Evolutionary conservation across 2,329 filamentous ascomycete genomes (phyloP).

Genomic region (Bipolaris cookei): DNA sequence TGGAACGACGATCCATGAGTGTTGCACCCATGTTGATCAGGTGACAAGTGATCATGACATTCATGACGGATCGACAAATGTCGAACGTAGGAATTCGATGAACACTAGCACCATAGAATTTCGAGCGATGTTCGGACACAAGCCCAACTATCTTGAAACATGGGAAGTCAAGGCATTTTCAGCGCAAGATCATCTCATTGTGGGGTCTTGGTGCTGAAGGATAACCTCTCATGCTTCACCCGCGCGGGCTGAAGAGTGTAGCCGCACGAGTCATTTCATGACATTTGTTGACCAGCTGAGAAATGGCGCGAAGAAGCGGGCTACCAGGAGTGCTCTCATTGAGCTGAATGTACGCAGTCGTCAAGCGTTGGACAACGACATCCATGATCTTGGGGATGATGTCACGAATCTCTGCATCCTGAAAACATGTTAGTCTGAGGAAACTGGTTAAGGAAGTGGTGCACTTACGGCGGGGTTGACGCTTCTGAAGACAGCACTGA

Average conservation of each 20-base stretch:
- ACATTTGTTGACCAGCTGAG: conserved; percentile 50
- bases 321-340: conserved; percentile 60
- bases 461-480: conserved; percentile 61
- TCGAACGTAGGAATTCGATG: not conserved
- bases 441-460: not conserved
- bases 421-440: conserved; percentile 20
- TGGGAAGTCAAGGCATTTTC: conserved; percentile 33
- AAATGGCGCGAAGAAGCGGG: conserved; percentile 60
- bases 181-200: conserved; percentile 28
- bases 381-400: conserved; percentile 66
- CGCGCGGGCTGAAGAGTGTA: conserved; percentile 21
- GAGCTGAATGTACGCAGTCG: conserved; percentile 63
- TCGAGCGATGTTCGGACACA: not conserved
- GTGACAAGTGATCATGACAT: not conserved
- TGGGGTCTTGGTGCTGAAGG: not conserved
- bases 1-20: not conserved
- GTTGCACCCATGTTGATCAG: not conserved
- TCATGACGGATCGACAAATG: not conserved
- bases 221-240: conserved; percentile 9
- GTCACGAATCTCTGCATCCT: conserved; percentile 62
- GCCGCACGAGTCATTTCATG: conserved; percentile 42
- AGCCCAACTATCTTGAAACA: not conserved
- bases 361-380: conserved; percentile 63
- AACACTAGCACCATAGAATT: not conserved
- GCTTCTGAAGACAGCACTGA: conserved; percentile 61